Base-by-base conservation (phyloP, 2,329 filamentous ascomycete species). In the Emergomyces africanus region DNA sequence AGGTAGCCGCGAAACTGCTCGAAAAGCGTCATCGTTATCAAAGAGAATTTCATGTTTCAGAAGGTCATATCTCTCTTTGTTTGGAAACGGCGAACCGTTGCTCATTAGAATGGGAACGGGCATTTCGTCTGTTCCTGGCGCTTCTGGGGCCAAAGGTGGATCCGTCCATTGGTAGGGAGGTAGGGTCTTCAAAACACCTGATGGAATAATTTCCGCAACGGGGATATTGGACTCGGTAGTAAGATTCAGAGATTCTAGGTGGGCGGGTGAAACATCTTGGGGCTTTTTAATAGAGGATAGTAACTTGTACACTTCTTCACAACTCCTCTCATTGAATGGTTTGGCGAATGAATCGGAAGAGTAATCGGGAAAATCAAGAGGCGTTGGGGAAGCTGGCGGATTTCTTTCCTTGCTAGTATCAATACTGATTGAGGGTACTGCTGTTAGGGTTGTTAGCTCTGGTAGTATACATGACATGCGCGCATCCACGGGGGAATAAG, bases 1-100 rank as follows among this genome's bases (percentile, higher is more conserved):
- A 2, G 70, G 66, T 54, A 79, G 73, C 12, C 81, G 75, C 41
- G 76, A 75, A 57, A 84, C 74, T 54, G 78, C 78, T n/a, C 79
- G 75, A 65, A 82, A 85, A 1, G 77, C 81, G 65, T 80, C 79
- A 60, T 81, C 77, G 61, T 84, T 84, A 39, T 79, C 77, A 59
- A 79, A 70, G 5, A 74, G 66, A 18, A 85, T 69, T 65, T 86
- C 83, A 35, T 72, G 74, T 28, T 75, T 70, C 37, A 80, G 71
- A 8, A 71, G 59, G 51, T 78, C 75, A 63, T 79, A 83, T 46
- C 77, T 77, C 58, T 77, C 75, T 46, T 73, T 75, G 28, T 74
- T 68, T 28, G 79, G 79, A 54, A 74, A 74, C 14, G 73, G 73
- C 55, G 72, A 70, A n/a, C 78, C 77, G 65, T 81, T 82, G 65